A percentile compares a stretch with the other conserved stretches of the same genome.
Evolutionary conservation across 768 basidiomycete genomes (phyloP).

Genomic region (Tricholoma terreum): DNA sequence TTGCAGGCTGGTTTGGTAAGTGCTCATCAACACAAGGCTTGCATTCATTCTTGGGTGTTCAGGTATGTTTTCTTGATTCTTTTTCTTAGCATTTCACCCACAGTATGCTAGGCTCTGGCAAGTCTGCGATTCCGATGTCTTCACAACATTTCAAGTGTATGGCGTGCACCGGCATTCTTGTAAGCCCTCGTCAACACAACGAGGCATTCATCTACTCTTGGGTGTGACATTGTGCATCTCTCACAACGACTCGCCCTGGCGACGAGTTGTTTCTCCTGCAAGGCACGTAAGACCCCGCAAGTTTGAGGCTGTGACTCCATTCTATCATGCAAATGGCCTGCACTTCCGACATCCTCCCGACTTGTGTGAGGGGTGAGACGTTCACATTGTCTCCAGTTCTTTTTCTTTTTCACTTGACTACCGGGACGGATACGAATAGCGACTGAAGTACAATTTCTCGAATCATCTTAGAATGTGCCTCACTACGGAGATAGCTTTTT

Average conservation of each 20-base stretch:
- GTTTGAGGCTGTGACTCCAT: background rate
- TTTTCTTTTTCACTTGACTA: background rate
- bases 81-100: no score
- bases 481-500: background rate
- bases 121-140: no score
- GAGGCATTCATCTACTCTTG: background rate
- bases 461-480: background rate
- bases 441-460: background rate
- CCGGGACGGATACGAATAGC: background rate
- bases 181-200: no score
- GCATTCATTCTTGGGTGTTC: no score
- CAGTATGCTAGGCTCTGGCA: no score
- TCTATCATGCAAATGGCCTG: background rate
- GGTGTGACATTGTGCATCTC: background rate
- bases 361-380: background rate
- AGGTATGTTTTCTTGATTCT: no score
- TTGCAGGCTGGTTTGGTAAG: no score
- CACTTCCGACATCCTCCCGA: background rate
- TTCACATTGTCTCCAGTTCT: background rate
- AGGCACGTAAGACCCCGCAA: background rate
- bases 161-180: no score
- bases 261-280: background rate
- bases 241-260: background rate
- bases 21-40: no score
- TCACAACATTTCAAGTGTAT: no score